phyloP scores from a whole-genome alignment of 371 early-diverging fungal genomes.

The Mortierella sp. region DNA sequence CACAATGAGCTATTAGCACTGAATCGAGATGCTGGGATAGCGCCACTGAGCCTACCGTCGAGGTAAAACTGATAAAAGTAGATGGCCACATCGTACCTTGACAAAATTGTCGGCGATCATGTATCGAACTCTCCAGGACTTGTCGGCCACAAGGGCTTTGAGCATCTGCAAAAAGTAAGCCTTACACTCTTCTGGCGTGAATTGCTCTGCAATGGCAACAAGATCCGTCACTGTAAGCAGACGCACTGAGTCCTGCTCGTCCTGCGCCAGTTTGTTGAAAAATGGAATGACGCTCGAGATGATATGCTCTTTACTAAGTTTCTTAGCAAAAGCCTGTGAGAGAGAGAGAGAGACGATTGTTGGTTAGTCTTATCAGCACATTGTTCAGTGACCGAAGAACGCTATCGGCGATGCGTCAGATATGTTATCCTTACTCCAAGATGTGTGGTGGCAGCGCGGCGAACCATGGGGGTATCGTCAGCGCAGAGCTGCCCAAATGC shows the following conservation, averaged over 20 bases:
- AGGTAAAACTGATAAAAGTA: neutral
- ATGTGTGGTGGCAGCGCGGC: slow-evolving; percentile 94
- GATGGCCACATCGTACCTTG: slow-evolving; percentile 61
- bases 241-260: slow-evolving; percentile 97
- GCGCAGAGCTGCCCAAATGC: slow-evolving; percentile 80
- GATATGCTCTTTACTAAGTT: slow-evolving; percentile 78
- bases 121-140: slow-evolving; percentile 98
- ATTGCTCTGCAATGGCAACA: slow-evolving; percentile 87
- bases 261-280: slow-evolving; percentile 82
- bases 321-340: slow-evolving; percentile 68
- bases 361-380: neutral
- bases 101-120: slow-evolving; percentile 98
- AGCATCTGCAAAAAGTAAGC: slow-evolving; percentile 79
- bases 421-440: slow-evolving; percentile 69
- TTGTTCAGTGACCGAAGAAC: neutral
- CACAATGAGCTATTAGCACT: too few species aligned
- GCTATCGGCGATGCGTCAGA: neutral
- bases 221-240: slow-evolving; percentile 92
- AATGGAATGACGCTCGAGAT: slow-evolving; percentile 80
- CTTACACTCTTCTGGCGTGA: slow-evolving; percentile 81
- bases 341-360: neutral
- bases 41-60: too few species aligned
- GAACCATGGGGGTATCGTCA: slow-evolving; percentile 98
- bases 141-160: slow-evolving; percentile 85
- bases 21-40: too few species aligned